phyloP scores from a whole-genome alignment of 192 early-diverging fungal species.

The Phlyctochytrium bullatum region DNA sequence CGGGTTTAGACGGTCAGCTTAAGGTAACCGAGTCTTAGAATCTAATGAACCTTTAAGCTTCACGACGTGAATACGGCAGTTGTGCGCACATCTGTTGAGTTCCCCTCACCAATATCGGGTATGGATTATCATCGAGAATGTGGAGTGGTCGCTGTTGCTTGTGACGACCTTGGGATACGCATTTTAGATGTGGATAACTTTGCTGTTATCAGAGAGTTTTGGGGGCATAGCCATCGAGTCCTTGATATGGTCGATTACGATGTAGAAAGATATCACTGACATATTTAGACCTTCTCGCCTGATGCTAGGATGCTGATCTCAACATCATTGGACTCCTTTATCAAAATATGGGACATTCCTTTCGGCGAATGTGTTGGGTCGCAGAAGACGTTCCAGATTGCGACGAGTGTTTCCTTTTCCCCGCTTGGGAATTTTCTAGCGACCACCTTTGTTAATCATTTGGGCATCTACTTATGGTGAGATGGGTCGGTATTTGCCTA shows the following conservation, averaged over 20 bases:
- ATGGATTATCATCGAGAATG: constrained; percentile 69
- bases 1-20: constrained; percentile 76
- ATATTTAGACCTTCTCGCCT: constrained; percentile 72
- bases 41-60: constrained; percentile 41
- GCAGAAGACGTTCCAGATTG: constrained; percentile 72
- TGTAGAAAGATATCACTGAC: constrained; percentile 3
- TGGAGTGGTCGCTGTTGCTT: constrained; percentile 74
- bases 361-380: constrained; percentile 85
- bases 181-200: constrained; percentile 83
- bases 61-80: constrained; percentile 79
- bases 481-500: constrained; percentile 45
- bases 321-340: constrained; percentile 74
- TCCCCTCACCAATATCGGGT: constrained; percentile 63
- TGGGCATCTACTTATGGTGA: constrained; percentile 94
- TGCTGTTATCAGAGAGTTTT: constrained; percentile 83
- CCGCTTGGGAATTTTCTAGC: constrained; percentile 91
- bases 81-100: constrained; percentile 59
- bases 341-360: constrained; percentile 96
- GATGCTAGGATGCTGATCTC: constrained; percentile 92
- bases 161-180: constrained; percentile 85
- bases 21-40: constrained; percentile 50
- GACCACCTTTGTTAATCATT: constrained; percentile 85
- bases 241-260: constrained; percentile 69
- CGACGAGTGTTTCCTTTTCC: constrained; percentile 84
- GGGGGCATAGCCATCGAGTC: constrained; percentile 83